Conservation (phyloP, 2,329 filamentous ascomycete genomes). For the Fusarium begoniae region DNA sequence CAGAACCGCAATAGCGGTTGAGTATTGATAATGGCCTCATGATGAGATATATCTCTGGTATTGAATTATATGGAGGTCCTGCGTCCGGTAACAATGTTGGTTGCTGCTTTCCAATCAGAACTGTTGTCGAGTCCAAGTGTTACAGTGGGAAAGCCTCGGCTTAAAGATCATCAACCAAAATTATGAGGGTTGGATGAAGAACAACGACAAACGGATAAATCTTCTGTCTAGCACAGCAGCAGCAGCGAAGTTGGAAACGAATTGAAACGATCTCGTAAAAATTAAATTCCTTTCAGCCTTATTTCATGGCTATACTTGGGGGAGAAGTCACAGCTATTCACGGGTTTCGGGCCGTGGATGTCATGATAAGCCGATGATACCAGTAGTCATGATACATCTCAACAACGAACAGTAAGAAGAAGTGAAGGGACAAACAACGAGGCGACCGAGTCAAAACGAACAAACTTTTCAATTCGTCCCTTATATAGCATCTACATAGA, state of each 20-base stretch:
- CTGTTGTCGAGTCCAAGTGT: background rate
- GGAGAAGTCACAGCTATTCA: background rate
- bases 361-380: background rate
- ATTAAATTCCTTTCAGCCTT: too few relatives aligned
- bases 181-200: background rate
- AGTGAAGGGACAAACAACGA: background rate
- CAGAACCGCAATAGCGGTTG: conserved; percentile 7
- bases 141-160: background rate
- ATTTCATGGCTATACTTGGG: background rate
- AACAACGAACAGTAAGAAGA: background rate
- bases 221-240: background rate
- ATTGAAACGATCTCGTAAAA: background rate
- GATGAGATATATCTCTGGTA: too few relatives aligned
- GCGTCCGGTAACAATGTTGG: background rate
- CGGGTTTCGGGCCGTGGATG: background rate
- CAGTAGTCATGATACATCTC: background rate
- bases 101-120: background rate
- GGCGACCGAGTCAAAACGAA: background rate
- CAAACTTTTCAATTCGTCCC: conserved; percentile 36
- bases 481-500: conserved; percentile 8
- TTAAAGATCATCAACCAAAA: background rate
- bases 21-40: conserved; percentile 4
- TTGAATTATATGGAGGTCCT: background rate
- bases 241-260: too few relatives aligned
- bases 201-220: background rate